A percentile compares a stretch with the other conserved stretches of the same genome.
Evolutionary conservation across 2,329 filamentous ascomycete genomes (phyloP).

Genomic region (Penicillium sp.): DNA sequence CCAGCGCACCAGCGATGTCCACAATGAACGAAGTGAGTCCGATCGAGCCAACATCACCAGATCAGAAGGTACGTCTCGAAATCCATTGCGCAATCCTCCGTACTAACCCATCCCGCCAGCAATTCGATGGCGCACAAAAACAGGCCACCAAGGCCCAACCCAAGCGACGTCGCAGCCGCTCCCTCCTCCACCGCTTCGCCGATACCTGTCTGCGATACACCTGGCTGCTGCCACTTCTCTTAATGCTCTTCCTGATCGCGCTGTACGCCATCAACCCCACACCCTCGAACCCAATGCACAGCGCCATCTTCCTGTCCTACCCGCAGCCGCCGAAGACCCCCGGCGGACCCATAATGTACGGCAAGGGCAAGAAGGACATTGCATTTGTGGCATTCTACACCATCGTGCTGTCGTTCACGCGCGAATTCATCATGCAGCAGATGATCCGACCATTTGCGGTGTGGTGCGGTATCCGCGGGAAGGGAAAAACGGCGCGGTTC

Average conservation of each 20-base stretch:
- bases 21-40: slow-evolving; percentile 36
- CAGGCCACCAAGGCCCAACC: slow-evolving; percentile 28
- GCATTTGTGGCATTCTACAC: slow-evolving; percentile 85
- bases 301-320: slow-evolving; percentile 86
- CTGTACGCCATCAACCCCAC: slow-evolving; percentile 68
- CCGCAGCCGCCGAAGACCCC: slow-evolving; percentile 51
- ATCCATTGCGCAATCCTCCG: slow-evolving; percentile 3
- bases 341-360: slow-evolving; percentile 59
- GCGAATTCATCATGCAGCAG: slow-evolving; percentile 93
- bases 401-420: slow-evolving; percentile 80
- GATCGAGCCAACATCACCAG: slow-evolving; percentile 24
- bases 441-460: slow-evolving; percentile 68
- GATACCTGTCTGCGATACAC: slow-evolving; percentile 44
- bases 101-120: slow-evolving; percentile 8
- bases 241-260: slow-evolving; percentile 55
- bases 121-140: slow-evolving; percentile 24
- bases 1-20: slow-evolving; percentile 40
- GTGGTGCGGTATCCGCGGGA: slow-evolving; percentile 58
- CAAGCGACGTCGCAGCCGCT: slow-evolving; percentile 40
- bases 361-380: slow-evolving; percentile 78
- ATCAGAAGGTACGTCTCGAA: slow-evolving; percentile 24
- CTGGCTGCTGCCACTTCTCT: slow-evolving; percentile 59
- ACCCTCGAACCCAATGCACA: slow-evolving; percentile 66
- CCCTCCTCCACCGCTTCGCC: slow-evolving; percentile 38
- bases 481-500: slow-evolving; percentile 76